A percentile compares a stretch with the other conserved stretches of the same genome.
Conservation (phyloP, 2,329 filamentous ascomycete species). For the Trichoderma oligosporum region DNA sequence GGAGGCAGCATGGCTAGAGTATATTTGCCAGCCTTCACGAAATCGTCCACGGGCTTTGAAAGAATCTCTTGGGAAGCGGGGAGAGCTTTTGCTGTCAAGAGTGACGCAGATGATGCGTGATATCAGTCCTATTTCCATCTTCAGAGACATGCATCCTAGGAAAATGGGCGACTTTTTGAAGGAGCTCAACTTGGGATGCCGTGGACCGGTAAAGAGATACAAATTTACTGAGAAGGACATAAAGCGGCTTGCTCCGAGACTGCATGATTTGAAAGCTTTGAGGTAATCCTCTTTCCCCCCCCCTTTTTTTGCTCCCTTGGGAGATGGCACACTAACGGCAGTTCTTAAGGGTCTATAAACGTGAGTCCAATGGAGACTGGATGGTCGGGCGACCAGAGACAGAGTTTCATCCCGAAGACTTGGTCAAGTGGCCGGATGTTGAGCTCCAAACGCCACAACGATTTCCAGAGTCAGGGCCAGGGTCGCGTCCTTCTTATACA, state of each 20-base stretch:
- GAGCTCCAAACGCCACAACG: neutral
- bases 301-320: neutral
- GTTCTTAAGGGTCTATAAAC: neutral
- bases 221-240: constrained; percentile 26
- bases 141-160: constrained; percentile 21
- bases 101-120: constrained; percentile 26
- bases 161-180: constrained; percentile 24
- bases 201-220: constrained; percentile 21
- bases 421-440: constrained; percentile 7
- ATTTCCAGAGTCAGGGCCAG: neutral
- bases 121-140: constrained; percentile 20
- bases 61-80: neutral
- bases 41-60: constrained; percentile 6
- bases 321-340: neutral
- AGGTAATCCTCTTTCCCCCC: neutral
- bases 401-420: constrained; percentile 18
- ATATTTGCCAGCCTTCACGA: constrained; percentile 24
- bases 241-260: constrained; percentile 2
- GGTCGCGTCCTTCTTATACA: neutral
- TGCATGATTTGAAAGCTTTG: constrained; percentile 10
- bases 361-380: neutral
- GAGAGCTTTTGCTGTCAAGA: constrained; percentile 25
- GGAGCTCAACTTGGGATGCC: constrained; percentile 26
- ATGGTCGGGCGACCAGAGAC: constrained; percentile 14
- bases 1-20: constrained; percentile 26